Conservation (phyloP, 202 grass and related monocot genomes). For the Hordeum pubiflorum region DNA sequence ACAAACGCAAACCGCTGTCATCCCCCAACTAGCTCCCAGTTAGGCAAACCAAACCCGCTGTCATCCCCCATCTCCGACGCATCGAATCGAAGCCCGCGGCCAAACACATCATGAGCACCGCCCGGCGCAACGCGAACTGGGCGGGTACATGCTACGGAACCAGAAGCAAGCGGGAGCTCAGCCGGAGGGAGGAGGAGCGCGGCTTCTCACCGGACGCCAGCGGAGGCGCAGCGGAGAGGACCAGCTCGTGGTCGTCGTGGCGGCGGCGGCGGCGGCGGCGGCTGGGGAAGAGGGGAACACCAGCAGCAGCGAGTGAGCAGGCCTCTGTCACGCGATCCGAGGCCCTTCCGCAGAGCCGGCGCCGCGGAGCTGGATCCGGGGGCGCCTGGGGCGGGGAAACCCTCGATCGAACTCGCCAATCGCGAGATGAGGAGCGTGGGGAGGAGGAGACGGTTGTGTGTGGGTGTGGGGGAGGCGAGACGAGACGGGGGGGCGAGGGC, state of each 20-base stretch:
- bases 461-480: slow-evolving; percentile 14
- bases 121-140: background rate
- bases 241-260: background rate
- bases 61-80: background rate
- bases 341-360: slow-evolving; percentile 11
- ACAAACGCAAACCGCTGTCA: slow-evolving; percentile 25
- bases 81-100: slow-evolving; percentile 23
- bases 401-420: slow-evolving; percentile 67
- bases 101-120: background rate
- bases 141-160: background rate
- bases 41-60: background rate
- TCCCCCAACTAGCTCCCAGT: slow-evolving; percentile 19
- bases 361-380: slow-evolving; percentile 27
- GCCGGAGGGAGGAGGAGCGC: background rate
- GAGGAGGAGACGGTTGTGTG: background rate
- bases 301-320: background rate
- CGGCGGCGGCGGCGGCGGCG: background rate
- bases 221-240: slow-evolving; percentile 3
- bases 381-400: slow-evolving; percentile 27
- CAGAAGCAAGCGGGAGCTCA: background rate
- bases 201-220: slow-evolving; percentile 27
- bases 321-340: slow-evolving; percentile 13
- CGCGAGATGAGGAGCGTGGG: slow-evolving; percentile 47
- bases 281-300: background rate
- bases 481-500: background rate